These are phyloP conservation scores for Claviceps sp. DNA, from an alignment of 2,329 filamentous ascomycete species.

Conservation along the genomic window DNA sequence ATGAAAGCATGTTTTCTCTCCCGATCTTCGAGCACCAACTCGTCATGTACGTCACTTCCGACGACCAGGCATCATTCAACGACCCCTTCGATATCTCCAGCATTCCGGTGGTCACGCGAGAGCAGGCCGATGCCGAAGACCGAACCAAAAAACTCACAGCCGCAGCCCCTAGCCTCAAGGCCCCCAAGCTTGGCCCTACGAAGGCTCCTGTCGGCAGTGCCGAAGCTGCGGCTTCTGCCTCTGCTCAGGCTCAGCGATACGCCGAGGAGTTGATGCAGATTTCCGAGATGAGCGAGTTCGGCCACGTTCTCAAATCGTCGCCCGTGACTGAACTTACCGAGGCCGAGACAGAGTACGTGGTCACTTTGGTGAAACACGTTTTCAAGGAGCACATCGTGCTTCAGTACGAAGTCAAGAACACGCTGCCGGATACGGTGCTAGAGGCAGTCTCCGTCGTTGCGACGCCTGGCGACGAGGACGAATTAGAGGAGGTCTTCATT, in stretches of 20 bases:
- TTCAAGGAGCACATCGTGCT: slow-evolving; percentile 96
- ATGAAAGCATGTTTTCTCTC: slow-evolving; percentile 90
- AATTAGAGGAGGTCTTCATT: slow-evolving; percentile 84
- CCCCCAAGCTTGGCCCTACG: slow-evolving; percentile 65
- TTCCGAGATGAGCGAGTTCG: slow-evolving; percentile 83
- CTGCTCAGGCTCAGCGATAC: slow-evolving; percentile 76
- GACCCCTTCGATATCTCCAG: slow-evolving; percentile 80
- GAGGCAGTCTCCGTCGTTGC: slow-evolving; percentile 80
- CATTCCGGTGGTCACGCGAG: slow-evolving; percentile 85
- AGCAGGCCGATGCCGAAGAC: slow-evolving; percentile 92
- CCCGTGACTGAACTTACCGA: slow-evolving; percentile 80
- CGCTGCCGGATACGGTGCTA: slow-evolving; percentile 75
- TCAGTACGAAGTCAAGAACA: slow-evolving; percentile 97
- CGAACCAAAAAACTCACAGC: slow-evolving; percentile 94
- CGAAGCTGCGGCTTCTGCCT: slow-evolving; percentile 63
- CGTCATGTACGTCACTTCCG: slow-evolving; percentile 91
- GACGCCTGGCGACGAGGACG: slow-evolving; percentile 67
- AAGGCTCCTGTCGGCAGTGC: slow-evolving; percentile 58
- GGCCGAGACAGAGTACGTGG: slow-evolving; percentile 94
- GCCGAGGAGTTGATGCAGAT: slow-evolving; percentile 77
- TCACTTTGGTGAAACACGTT: slow-evolving; percentile 86
- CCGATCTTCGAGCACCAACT: slow-evolving; percentile 94
- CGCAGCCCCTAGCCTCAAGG: slow-evolving; percentile 84
- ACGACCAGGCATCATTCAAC: slow-evolving; percentile 74
- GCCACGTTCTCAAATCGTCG: slow-evolving; percentile 84